Evolutionary conservation across 2,329 filamentous ascomycete genomes (phyloP), one percentile per base, ranked within the genome.

Genomic region (Stachybotrys echinatus): DNA sequence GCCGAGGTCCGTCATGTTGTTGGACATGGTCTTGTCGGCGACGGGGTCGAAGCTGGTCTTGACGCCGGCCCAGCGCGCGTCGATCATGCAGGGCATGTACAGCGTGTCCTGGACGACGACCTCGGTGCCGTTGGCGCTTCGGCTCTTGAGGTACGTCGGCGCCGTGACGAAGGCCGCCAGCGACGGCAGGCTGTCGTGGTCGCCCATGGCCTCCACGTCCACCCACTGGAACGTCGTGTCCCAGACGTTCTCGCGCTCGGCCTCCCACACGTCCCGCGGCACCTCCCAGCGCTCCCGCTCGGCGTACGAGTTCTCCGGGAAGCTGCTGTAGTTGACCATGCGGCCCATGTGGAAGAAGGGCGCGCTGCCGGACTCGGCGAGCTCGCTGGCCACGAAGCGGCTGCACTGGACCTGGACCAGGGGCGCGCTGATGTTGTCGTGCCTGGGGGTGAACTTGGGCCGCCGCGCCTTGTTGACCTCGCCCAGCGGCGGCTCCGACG

Each of bases 311-410:
- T 46, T 23, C n/a, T 12, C 23, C 12, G 3, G 14, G 10, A 23
- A 46, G 23, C 23, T 34, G 27, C 44, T 46, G 19, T 34, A 46
- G 27, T 46, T 46, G 10, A 23, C 17, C 44, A 46, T 46, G 17
- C 44, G 23, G 10, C 44, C 27, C 44, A 46, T 46, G 18, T 46
- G 44, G 44, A 46, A 46, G 23, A n/a, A 34, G 17, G 44, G 44
- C 19, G 12, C 6, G 20, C 42, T n/a, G 18, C 20, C 27, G n/a
- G 8, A 19, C 23, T 46, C 27, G 18, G 23, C n/a, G 44, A 46
- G 17, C 5, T 37, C 44, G 44, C 18, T 46, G 23, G 34, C 18
- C 17, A 23, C 18, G 10, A 31, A 46, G 23, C 20, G 12, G 23
- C 23, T 46, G 44, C 44, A 46, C 27, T 46, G 44, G 7, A 46